Conservation (phyloP, 495 filamentous ascomycete species). For the Penicillium roqueforti region DNA sequence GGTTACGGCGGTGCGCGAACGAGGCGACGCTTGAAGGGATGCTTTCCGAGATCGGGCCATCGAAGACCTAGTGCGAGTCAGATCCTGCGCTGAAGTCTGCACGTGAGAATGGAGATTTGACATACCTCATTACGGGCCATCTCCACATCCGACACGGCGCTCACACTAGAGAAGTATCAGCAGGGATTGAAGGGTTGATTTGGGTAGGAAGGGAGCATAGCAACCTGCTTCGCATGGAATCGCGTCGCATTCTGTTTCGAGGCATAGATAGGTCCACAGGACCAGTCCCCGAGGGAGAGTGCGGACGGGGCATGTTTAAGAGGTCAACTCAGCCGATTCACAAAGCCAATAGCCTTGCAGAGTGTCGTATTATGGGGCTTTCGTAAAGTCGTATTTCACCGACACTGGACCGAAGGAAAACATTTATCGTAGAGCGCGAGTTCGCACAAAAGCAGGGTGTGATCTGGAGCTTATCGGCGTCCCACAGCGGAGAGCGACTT, state of each 20-base stretch:
- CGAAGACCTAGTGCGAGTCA: constrained; percentile 62
- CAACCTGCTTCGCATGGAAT: constrained; percentile 73
- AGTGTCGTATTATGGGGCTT: neutral
- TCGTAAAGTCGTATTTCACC: neutral
- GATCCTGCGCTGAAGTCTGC: neutral
- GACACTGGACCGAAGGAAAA: neutral
- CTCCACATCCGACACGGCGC: constrained; percentile 91
- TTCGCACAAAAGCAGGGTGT: neutral
- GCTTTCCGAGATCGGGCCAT: constrained; percentile 91
- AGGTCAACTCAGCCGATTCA: neutral
- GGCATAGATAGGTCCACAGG: constrained; percentile 23
- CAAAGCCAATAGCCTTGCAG: neutral
- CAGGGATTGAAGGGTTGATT: neutral
- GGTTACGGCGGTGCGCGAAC: constrained; percentile 72
- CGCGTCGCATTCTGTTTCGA: constrained; percentile 46
- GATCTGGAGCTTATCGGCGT: constrained; percentile 9
- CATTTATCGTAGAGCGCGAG: neutral
- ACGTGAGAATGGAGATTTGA: neutral
- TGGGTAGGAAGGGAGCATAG: neutral
- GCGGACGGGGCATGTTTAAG: constrained; percentile 23
- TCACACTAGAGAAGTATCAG: constrained; percentile 49
- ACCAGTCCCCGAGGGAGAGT: constrained; percentile 22
- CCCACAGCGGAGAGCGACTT: constrained; percentile 7
- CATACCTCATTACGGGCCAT: constrained; percentile 94
- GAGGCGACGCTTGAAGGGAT: constrained; percentile 85